Conservation (phyloP, 2,329 filamentous ascomycete species). For the Aspergillus fructus region DNA sequence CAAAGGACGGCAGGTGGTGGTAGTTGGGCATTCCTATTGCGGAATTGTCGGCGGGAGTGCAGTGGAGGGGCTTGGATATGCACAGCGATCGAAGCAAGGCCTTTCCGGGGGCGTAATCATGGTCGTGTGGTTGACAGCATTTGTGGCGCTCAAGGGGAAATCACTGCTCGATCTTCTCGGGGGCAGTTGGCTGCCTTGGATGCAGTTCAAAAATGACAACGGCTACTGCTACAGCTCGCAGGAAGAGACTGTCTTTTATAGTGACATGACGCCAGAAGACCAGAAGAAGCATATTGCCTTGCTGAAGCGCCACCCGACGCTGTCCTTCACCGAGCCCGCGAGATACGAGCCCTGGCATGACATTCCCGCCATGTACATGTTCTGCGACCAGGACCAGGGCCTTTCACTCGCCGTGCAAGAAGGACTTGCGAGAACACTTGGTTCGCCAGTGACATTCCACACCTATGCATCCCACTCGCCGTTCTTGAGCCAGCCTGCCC, state of each 20-base stretch:
- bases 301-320: background rate
- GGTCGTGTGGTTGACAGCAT: background rate
- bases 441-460: background rate
- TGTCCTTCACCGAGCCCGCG: background rate
- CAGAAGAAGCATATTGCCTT: background rate
- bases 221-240: background rate
- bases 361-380: background rate
- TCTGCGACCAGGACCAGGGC: background rate
- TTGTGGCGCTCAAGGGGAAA: background rate
- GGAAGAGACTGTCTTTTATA: slow-evolving; percentile 2
- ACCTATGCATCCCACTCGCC: background rate
- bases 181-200: background rate
- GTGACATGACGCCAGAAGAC: background rate
- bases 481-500: background rate
- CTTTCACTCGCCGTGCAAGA: background rate
- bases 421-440: background rate
- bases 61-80: background rate
- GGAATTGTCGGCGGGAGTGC: background rate
- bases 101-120: background rate
- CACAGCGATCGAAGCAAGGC: background rate
- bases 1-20: background rate
- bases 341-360: background rate
- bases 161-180: background rate
- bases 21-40: slow-evolving; percentile 10
- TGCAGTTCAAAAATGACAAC: background rate